Percentiles rank a stretch among this genome's conserved stretches.
Conservation (phyloP, 768 basidiomycete species). For the Tylopilus balloui region DNA sequence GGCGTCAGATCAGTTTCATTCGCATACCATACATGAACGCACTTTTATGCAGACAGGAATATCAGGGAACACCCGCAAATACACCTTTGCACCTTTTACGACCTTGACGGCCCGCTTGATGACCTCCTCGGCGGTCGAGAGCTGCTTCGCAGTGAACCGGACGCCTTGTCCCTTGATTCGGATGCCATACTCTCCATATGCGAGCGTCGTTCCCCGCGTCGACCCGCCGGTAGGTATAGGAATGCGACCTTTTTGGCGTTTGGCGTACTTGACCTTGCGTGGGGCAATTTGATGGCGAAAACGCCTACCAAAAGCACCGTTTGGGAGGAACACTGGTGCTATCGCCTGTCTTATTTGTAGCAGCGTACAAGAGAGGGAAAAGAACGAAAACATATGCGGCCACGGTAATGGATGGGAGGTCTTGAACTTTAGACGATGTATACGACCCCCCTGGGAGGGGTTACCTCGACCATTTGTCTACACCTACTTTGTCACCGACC, state of each 20-base stretch:
- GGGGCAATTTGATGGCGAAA: constrained; percentile 72
- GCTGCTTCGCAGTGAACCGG: constrained; percentile 84
- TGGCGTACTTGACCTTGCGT: constrained; percentile 74
- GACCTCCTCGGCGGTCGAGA: constrained; percentile 80
- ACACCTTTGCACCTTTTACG: constrained; percentile 85
- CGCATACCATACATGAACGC: constrained; percentile 10
- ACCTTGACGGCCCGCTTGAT: constrained; percentile 86
- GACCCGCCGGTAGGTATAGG: constrained; percentile 88
- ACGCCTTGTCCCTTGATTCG: constrained; percentile 79
- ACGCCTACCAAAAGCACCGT: constrained; percentile 22
- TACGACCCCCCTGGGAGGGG: constrained; percentile 21
- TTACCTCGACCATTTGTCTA: not conserved
- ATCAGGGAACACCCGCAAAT: constrained; percentile 90
- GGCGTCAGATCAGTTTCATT: not conserved
- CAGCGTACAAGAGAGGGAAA: constrained; percentile 14
- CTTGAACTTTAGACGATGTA: not conserved
- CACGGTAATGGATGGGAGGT: too few relatives aligned
- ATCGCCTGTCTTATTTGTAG: constrained; percentile 11
- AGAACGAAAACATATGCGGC: constrained; percentile 21
- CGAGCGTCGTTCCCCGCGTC: constrained; percentile 87
- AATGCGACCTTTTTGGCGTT: constrained; percentile 86
- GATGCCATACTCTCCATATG: constrained; percentile 90
- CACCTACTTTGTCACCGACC: not conserved
- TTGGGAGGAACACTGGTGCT: constrained; percentile 10
- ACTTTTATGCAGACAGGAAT: constrained; percentile 97